These are phyloP conservation scores for Whalleya microplaca DNA, from an alignment of 2,329 filamentous ascomycete genomes.

Conservation along the genomic window DNA sequence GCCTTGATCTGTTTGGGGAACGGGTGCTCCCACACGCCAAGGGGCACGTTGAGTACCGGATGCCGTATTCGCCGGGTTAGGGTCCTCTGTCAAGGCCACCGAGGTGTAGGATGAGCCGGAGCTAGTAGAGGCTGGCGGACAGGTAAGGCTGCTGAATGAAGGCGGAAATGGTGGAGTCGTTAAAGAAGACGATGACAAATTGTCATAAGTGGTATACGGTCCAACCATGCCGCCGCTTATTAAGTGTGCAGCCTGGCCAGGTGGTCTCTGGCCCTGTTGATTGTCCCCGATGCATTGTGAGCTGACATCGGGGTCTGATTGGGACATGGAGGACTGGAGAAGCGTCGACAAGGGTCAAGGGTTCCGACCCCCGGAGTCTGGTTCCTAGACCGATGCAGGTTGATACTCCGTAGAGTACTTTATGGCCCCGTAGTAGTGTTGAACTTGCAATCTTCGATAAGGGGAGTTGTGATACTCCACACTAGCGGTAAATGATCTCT, in stretches of 20 bases:
- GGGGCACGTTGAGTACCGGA: conserved; percentile 5
- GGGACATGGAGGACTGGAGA: conserved; percentile 15
- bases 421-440: no score
- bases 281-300: conserved; percentile 8
- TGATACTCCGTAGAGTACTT: background rate
- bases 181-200: conserved; percentile 7
- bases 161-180: conserved; percentile 8
- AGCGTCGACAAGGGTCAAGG: conserved; percentile 4
- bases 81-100: background rate
- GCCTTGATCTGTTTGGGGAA: conserved; percentile 5
- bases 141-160: conserved; percentile 1
- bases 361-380: conserved; percentile 16
- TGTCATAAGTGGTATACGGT: conserved; percentile 5
- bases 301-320: conserved; percentile 2
- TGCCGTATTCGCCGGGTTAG: conserved; percentile 2
- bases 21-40: conserved; percentile 10
- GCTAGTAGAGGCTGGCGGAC: background rate
- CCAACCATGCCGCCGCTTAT: background rate
- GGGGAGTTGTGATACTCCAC: conserved; percentile 4
- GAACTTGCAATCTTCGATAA: no score
- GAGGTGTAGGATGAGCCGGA: conserved; percentile 1
- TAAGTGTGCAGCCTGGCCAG: background rate
- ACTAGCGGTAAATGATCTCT: background rate
- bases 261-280: conserved; percentile 4
- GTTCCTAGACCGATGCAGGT: conserved; percentile 8